Base-by-base conservation (phyloP, 148 eudicot genomes). In the Vaccinium corymbosum region DNA sequence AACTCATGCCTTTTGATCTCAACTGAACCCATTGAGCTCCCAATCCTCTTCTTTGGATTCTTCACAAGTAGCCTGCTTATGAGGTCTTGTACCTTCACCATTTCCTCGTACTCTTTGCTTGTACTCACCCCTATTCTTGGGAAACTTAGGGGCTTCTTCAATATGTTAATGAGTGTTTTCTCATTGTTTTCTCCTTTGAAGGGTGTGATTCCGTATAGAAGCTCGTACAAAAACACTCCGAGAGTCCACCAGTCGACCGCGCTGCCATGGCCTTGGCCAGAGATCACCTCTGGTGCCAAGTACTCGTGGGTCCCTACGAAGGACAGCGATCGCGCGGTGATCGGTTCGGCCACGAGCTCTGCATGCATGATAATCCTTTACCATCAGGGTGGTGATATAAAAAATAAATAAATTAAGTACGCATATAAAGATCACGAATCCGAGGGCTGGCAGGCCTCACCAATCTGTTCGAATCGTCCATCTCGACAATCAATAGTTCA, bases 191-290 rank as follows among this genome's bases (percentile, higher is more conserved):
- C 96, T 16, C 94, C 94, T 32, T 91, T 93, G 84, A 93, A 92
- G 0, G 94, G 94, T 17, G 96, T 93, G 76, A 48, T 81, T 1
- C 94, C 94, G 19, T 89, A 93, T 38, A 93, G 46, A 53, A 93
- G 85, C 82, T 93, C 95, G 38, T 90, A 93, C 70, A 93, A 76
- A 79, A 93, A 93, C 71, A 93, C 93, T 61, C 95, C 95, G 29
- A 90, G 88, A 0, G 95, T 93, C 95, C 95, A 93, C 95, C 95
- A 93, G 59, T 93, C 95, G 9, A 93, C 95, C 2, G 93, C 92
- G 49, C 95, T 89, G 12, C 95, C 95, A 16, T 93, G 95, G 17
- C 95, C 95, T 22, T 90, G 91, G 70, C 95, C 95, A 2, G 94
- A 90, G 38, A 93, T 88, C 79, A 93, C 95, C 89, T 93, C 95